A percentile compares a stretch with the other conserved stretches of the same genome.
Conservation (phyloP, 108 stramenopile genomes). For the Nitzschia palea region DNA sequence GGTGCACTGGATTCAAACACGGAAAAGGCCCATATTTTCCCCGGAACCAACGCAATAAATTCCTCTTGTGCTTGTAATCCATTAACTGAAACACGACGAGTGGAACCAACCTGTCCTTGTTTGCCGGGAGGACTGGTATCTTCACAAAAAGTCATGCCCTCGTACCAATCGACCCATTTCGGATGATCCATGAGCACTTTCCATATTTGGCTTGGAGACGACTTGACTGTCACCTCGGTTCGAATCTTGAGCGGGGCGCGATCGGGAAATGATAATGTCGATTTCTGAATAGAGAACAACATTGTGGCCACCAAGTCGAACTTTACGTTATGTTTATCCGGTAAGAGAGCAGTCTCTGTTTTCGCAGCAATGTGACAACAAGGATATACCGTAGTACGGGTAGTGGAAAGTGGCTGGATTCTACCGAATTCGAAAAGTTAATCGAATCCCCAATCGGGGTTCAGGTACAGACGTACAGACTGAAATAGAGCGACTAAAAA, state of each 20-base stretch:
- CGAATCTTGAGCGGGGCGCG: constrained; percentile 1
- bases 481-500: too few relatives aligned
- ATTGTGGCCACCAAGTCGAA: too few relatives aligned
- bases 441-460: too few relatives aligned
- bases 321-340: too few relatives aligned
- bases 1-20: not conserved
- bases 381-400: too few relatives aligned
- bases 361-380: too few relatives aligned
- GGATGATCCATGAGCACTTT: constrained; percentile 6
- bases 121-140: not conserved
- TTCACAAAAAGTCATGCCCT: not conserved
- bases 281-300: not conserved
- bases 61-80: not conserved
- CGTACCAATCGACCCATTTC: constrained; percentile 8
- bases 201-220: constrained; percentile 1
- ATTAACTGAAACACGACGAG: not conserved
- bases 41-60: constrained; percentile 2
- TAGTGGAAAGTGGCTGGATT: too few relatives aligned
- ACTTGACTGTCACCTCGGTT: not conserved
- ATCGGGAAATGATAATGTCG: constrained; percentile 5
- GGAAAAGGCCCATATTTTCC: constrained; percentile 9
- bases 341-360: too few relatives aligned
- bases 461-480: too few relatives aligned
- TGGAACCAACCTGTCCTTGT: not conserved
- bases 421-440: too few relatives aligned